Conservation (phyloP, 176 grass and related monocot genomes). For the Areca catechu region DNA sequence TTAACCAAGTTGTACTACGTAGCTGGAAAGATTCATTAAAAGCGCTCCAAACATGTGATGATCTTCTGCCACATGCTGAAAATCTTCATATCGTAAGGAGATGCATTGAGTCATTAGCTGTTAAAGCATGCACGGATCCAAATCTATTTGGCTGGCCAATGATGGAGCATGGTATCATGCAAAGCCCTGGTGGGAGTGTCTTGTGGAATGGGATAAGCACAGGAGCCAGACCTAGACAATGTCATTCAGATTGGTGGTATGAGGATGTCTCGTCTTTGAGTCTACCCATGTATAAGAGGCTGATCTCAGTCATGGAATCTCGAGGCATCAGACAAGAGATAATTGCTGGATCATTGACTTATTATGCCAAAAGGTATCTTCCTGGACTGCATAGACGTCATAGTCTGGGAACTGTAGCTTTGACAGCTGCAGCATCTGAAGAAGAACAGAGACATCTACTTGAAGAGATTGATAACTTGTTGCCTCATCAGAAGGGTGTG, state of each 20-base stretch:
- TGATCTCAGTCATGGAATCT: constrained; percentile 1
- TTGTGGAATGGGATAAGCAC: constrained; percentile 9
- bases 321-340: constrained; percentile 6
- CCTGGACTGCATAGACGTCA: not conserved
- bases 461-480: constrained; percentile 2
- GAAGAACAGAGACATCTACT: constrained; percentile 1
- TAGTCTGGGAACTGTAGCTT: not conserved
- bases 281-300: not conserved
- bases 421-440: not conserved
- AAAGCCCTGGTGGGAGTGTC: constrained; percentile 6
- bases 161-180: not conserved
- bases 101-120: constrained; percentile 1
- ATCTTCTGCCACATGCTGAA: constrained; percentile 1
- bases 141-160: constrained; percentile 1
- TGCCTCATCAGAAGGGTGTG: constrained; percentile 5
- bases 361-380: constrained; percentile 1
- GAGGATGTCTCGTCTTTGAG: not conserved
- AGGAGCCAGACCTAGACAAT: not conserved
- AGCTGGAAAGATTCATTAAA: constrained; percentile 9
- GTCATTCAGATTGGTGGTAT: not conserved
- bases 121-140: constrained; percentile 3
- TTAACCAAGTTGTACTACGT: not conserved
- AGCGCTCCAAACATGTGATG: constrained; percentile 5
- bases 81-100: constrained; percentile 1
- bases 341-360: constrained; percentile 3